Base-by-base conservation (phyloP, 2,329 filamentous ascomycete genomes). In the Aphanocladium album region DNA sequence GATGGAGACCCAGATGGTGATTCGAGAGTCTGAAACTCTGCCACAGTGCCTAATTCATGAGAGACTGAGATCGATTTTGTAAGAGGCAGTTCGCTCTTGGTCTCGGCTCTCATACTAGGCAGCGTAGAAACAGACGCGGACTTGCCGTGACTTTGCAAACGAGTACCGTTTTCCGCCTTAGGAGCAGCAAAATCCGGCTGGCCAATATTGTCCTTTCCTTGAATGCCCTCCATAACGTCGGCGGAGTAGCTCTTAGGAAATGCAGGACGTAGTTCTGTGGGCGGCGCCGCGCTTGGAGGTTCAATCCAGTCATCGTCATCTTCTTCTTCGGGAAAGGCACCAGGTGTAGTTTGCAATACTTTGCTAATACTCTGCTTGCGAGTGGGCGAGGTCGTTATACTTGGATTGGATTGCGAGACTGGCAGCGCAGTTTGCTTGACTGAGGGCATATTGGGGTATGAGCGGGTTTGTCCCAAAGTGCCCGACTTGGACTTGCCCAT, bases 261-360 rank as follows among this genome's bases (percentile, higher is more conserved):
- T 37, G 73, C 77, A 17, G 83, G 83, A 58, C 83, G 80, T 9
- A 78, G 63, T 62, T 73, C 64, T 68, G 62, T 60, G 4, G 63
- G 65, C 6, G 62, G 62, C 2, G 69, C 70, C 16, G 72, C 64
- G 3, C 70, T 70, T 3, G 83, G 80, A 7, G 83, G 80, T 9
- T 81, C 78, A 65, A 87, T 86, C 86, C 85, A 88, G 61, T 87
- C 84, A 53, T 85, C 83, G n/a, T 84, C 80, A 16, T 72, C 71
- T 2, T 81, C 78, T 54, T 85, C 82, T 55, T 81, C 78, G 0
- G 85, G 83, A 66, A 88, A 88, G 16, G 84, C 82, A 7, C 84
- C 85, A 17, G 85, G 84, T 1, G 83, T 83, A 6, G 75, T 74
- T 19, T 76, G 61, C 5, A 62, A 39, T 2, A 58, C 57, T 73